Evolutionary conservation across 1,284 basidiomycete genomes (phyloP), one percentile per base, ranked within the genome.

Genomic region (Schizophyllum commune): DNA sequence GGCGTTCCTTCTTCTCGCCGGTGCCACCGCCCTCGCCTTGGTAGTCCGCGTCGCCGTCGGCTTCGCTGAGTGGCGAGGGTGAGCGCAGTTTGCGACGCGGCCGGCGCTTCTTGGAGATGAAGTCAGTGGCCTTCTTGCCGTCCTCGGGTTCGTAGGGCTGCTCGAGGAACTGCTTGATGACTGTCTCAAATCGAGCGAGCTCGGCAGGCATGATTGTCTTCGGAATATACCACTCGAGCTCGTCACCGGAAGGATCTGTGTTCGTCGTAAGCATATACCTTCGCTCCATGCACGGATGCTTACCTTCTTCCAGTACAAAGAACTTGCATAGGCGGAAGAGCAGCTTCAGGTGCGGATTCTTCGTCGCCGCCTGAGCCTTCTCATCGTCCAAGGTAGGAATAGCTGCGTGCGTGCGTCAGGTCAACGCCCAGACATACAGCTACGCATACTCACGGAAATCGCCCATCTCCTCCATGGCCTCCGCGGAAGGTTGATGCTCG

Each of bases 141-240:
- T 88, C 92, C 52, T 84, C 78, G 55, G 92, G 81, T 68, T 92
- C 83, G 65, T 92, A 79, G 1, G 92, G 92, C 54, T 78, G 82
- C 68, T 83, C 79, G 63, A 94, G 79, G 77, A 85, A 93, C 72
- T 91, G 84, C 68, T 86, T 81, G 72, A 94, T 89, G 63, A 92
- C 84, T 62, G 80, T 83, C 67, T 88, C 74, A 59, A 80, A 84
- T 54, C 80, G 79, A 71, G 85, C 81, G 33, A 93, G 75, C 55
- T 89, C 83, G 5, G 80, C 73, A 0, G 88, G 88, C 15, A 80
- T 69, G 60, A 91, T 79, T n/a, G 77, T 73, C 19, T 83, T 80
- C 34, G 92, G 91, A 59, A 94, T 82, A 61, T 83, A 84, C 93
- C 93, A 95, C 68, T 89, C 86, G 58, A 91, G 73, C 69, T 90